A percentile compares a stretch with the other conserved stretches of the same genome.
Evolutionary conservation across 441 rosid genomes (phyloP).

Genomic region (Kokia cookei): DNA sequence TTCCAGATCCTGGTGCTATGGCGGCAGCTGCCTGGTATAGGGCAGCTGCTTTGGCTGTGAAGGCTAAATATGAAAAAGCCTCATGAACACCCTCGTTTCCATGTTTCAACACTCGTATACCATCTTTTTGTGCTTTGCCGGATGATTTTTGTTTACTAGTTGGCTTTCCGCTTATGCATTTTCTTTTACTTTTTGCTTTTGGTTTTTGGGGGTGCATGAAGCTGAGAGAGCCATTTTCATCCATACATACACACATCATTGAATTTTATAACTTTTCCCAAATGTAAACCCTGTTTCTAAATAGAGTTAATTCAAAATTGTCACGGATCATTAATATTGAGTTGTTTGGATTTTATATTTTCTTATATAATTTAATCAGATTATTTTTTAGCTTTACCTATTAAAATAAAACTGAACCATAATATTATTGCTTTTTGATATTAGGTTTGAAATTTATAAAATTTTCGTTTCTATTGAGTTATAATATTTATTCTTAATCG

Average conservation of each 20-base stretch:
- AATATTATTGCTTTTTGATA: too few relatives aligned
- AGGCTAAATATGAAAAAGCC: slow-evolving; percentile 26
- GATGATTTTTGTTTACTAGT: slow-evolving; percentile 13
- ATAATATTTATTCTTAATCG: too few relatives aligned
- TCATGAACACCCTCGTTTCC: slow-evolving; percentile 1
- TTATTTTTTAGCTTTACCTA: too few relatives aligned
- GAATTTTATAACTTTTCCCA: not conserved
- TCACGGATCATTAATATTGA: too few relatives aligned
- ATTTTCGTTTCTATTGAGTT: too few relatives aligned
- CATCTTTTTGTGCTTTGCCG: slow-evolving; percentile 1
- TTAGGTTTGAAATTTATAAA: too few relatives aligned
- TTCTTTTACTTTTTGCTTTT: not conserved
- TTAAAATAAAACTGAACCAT: too few relatives aligned
- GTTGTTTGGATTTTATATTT: too few relatives aligned
- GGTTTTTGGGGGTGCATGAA: slow-evolving; percentile 12
- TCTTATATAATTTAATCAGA: too few relatives aligned
- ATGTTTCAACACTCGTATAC: not conserved
- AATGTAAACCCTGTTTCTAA: not conserved
- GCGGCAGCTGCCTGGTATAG: slow-evolving; percentile 88
- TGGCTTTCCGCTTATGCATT: slow-evolving; percentile 50
- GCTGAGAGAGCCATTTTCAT: slow-evolving; percentile 46
- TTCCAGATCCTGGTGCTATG: slow-evolving; percentile 97
- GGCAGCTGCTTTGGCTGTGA: slow-evolving; percentile 85
- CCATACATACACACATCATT: not conserved
- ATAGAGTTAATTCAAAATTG: not conserved